Evolutionary conservation across 805 yeast species (phyloP).

Genomic region (Candida ipomoeae): DNA sequence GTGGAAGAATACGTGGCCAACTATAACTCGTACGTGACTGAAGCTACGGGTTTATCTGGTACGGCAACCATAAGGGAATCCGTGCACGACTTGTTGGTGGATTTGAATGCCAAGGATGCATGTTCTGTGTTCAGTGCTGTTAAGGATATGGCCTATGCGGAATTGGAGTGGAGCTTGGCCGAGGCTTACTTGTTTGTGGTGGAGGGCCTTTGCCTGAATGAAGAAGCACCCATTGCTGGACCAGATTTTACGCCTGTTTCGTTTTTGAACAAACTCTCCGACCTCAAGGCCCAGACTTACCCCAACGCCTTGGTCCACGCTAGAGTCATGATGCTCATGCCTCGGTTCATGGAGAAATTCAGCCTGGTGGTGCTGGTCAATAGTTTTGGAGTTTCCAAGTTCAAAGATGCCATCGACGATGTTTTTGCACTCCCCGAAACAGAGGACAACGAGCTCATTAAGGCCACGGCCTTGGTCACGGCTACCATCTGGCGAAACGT

Average conservation of each 20-base stretch:
- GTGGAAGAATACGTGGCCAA: slow-evolving; percentile 53
- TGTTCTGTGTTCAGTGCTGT: slow-evolving; percentile 6
- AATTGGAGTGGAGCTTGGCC: slow-evolving; percentile 6
- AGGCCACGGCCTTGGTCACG: slow-evolving; percentile 45
- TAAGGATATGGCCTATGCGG: not conserved
- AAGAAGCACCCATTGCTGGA: slow-evolving; percentile 22
- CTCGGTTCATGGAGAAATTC: slow-evolving; percentile 55
- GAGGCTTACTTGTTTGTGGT: slow-evolving; percentile 43
- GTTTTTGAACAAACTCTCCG: slow-evolving; percentile 7
- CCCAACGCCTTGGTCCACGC: slow-evolving; percentile 39
- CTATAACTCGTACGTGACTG: slow-evolving; percentile 66
- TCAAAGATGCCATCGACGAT: slow-evolving; percentile 8
- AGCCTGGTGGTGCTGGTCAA: slow-evolving; percentile 29
- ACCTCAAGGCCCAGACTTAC: not conserved
- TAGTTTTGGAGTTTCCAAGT: slow-evolving; percentile 28
- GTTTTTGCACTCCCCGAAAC: not conserved
- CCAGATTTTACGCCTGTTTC: slow-evolving; percentile 14
- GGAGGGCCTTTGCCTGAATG: slow-evolving; percentile 42
- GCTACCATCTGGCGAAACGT: slow-evolving; percentile 45
- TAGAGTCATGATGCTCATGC: slow-evolving; percentile 49
- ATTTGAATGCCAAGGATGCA: slow-evolving; percentile 42
- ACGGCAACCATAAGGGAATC: slow-evolving; percentile 54
- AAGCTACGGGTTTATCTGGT: slow-evolving; percentile 65
- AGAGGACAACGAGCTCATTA: slow-evolving; percentile 15
- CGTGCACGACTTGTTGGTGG: slow-evolving; percentile 52